These are phyloP conservation scores for Lineolata rhizophorae DNA, from an alignment of 495 filamentous ascomycete species.

Conservation along the genomic window DNA sequence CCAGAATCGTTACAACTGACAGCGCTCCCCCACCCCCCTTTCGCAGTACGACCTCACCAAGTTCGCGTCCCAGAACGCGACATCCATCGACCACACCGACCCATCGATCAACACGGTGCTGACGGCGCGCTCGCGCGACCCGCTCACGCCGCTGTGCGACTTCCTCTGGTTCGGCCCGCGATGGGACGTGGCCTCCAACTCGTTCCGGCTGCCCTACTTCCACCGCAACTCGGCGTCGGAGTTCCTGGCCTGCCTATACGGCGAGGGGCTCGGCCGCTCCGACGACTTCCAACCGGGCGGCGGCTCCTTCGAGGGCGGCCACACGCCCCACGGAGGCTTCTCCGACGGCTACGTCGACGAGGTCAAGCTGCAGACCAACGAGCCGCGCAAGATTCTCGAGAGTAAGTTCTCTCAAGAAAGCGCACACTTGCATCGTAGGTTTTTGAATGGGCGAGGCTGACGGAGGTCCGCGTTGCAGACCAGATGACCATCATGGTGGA, in stretches of 20 bases:
- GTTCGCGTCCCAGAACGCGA: slow-evolving; percentile 21
- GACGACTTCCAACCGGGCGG: slow-evolving; percentile 23
- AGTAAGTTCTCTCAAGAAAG: too few relatives aligned
- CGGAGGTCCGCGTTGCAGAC: slow-evolving; percentile 17
- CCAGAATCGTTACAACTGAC: slow-evolving; percentile 3
- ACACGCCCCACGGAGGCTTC: slow-evolving; percentile 23
- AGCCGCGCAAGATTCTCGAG: slow-evolving; percentile 20
- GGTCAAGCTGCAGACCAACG: slow-evolving; percentile 20
- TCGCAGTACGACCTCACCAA: slow-evolving; percentile 24
- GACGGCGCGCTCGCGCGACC: slow-evolving; percentile 21
- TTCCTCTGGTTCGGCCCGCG: slow-evolving; percentile 24
- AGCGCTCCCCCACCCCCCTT: slow-evolving; percentile 4
- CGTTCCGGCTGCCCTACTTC: slow-evolving; percentile 23
- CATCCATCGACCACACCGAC: slow-evolving; percentile 23
- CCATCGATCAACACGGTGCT: slow-evolving; percentile 21
- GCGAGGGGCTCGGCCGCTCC: slow-evolving; percentile 20
- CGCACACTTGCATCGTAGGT: slow-evolving; percentile 2
- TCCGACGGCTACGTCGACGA: slow-evolving; percentile 22
- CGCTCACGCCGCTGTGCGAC: slow-evolving; percentile 18
- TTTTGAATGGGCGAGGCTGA: slow-evolving; percentile 2
- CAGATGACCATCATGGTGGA: too few relatives aligned
- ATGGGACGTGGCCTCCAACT: slow-evolving; percentile 24
- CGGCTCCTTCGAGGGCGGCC: slow-evolving; percentile 21
- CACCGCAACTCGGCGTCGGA: slow-evolving; percentile 23
- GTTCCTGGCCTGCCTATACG: slow-evolving; percentile 22